A percentile compares a stretch with the other conserved stretches of the same genome.
Conservation (phyloP, 2,329 filamentous ascomycete species). For the Triangularia setosa region DNA sequence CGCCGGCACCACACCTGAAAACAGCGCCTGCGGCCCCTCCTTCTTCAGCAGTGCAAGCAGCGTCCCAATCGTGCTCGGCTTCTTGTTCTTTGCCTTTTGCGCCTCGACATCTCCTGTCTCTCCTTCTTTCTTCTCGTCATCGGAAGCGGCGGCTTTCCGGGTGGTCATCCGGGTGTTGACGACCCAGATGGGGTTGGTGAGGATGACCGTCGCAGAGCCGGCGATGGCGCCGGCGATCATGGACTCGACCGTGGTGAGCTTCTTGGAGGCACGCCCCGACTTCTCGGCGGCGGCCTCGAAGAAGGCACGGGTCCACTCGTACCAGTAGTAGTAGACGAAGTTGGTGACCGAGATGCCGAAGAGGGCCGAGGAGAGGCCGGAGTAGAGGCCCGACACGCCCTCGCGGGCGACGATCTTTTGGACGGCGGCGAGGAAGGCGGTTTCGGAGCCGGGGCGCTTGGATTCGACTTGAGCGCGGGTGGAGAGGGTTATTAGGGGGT, state of each 20-base stretch:
- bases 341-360: slow-evolving; percentile 99
- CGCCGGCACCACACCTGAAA: slow-evolving; percentile 87
- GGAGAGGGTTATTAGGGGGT: slow-evolving; percentile 94
- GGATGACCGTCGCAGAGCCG: slow-evolving; percentile 86
- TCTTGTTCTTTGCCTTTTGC: slow-evolving; percentile 37
- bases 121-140: slow-evolving; percentile 29
- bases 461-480: slow-evolving; percentile 98
- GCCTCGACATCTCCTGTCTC: slow-evolving; percentile 26
- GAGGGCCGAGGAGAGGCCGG: slow-evolving; percentile 86
- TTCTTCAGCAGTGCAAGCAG: slow-evolving; percentile 74
- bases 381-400: slow-evolving; percentile 83
- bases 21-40: slow-evolving; percentile 81
- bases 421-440: slow-evolving; percentile 77
- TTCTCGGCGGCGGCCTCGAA: slow-evolving; percentile 72
- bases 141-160: slow-evolving; percentile 52
- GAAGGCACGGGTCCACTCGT: slow-evolving; percentile 88
- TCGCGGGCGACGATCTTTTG: slow-evolving; percentile 87
- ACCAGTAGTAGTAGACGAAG: slow-evolving; percentile 99
- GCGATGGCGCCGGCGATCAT: slow-evolving; percentile 95
- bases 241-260: slow-evolving; percentile 85
- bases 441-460: slow-evolving; percentile 68
- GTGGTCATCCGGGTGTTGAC: slow-evolving; percentile 98
- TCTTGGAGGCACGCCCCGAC: slow-evolving; percentile 69
- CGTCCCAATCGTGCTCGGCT: slow-evolving; percentile 74
- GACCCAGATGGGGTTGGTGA: slow-evolving; percentile 99